Evolutionary conservation across 2,329 filamentous ascomycete species (phyloP).

Genomic region (Chlorencoelia australis): DNA sequence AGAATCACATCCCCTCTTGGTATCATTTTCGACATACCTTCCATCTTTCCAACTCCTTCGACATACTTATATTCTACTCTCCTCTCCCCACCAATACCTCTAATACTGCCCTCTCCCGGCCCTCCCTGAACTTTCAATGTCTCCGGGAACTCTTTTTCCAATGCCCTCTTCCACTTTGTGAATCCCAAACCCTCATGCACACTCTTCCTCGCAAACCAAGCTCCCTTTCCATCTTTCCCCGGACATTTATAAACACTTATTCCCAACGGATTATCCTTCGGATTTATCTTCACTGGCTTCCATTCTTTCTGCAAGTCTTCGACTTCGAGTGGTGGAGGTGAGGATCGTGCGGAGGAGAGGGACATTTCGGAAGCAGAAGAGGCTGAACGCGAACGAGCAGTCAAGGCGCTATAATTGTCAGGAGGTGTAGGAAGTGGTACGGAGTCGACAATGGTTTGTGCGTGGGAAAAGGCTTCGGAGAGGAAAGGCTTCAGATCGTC

Average conservation of each 20-base stretch:
- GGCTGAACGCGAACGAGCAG: constrained; percentile 43
- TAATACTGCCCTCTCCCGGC: constrained; percentile 63
- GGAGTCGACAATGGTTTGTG: constrained; percentile 65
- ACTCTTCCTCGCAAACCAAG: constrained; percentile 83
- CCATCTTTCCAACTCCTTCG: constrained; percentile 49
- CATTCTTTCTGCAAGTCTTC: constrained; percentile 67
- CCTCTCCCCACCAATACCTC: constrained; percentile 77
- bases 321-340: constrained; percentile 33
- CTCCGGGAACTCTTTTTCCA: constrained; percentile 71
- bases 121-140: constrained; percentile 61
- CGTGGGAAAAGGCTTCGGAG: constrained; percentile 50
- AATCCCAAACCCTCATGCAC: constrained; percentile 73
- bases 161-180: constrained; percentile 63
- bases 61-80: constrained; percentile 52
- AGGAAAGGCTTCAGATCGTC: constrained; percentile 45
- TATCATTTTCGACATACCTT: constrained; percentile 37
- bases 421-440: constrained; percentile 49
- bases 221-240: constrained; percentile 69
- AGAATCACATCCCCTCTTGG: background rate
- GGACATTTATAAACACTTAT: constrained; percentile 73
- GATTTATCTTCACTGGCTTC: constrained; percentile 66
- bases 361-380: constrained; percentile 41
- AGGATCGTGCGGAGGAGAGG: constrained; percentile 38
- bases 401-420: constrained; percentile 34
- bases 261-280: constrained; percentile 63